Evolutionary conservation across 2,329 filamentous ascomycete species (phyloP).

Genomic region (Colletotrichum phormii): DNA sequence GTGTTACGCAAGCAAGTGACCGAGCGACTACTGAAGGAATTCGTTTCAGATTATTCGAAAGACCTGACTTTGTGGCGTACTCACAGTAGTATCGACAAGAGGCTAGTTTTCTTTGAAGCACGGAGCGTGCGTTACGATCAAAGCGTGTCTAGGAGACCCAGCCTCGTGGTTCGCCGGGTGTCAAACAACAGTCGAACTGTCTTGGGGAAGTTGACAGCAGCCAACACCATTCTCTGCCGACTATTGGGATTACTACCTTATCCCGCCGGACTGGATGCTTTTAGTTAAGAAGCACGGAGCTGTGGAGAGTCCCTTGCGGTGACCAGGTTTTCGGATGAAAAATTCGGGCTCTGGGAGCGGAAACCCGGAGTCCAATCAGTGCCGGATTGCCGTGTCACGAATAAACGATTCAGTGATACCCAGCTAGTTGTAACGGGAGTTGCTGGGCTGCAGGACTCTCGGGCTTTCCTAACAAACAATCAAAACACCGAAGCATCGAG

Average conservation of each 20-base stretch:
- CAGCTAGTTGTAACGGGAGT: background rate
- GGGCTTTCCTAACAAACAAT: too few relatives aligned
- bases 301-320: background rate
- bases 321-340: background rate
- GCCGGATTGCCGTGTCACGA: background rate
- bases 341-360: background rate
- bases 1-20: background rate
- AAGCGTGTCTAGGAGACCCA: slow-evolving; percentile 10
- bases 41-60: background rate
- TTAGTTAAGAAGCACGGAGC: background rate
- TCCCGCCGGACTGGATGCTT: background rate
- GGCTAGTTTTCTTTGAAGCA: too few relatives aligned
- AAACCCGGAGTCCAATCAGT: background rate
- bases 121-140: slow-evolving; percentile 2
- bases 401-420: background rate
- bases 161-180: background rate
- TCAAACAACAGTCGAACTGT: slow-evolving; percentile 1
- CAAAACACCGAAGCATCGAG: background rate
- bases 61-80: background rate
- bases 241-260: background rate
- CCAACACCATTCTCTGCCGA: background rate
- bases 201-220: slow-evolving; percentile 12
- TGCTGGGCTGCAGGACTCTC: background rate
- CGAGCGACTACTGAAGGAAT: background rate
- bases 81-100: too few relatives aligned